Percentiles rank a stretch among this genome's conserved stretches.
Evolutionary conservation across 148 eudicot species (phyloP).

Genomic region (Chenopodium album): DNA sequence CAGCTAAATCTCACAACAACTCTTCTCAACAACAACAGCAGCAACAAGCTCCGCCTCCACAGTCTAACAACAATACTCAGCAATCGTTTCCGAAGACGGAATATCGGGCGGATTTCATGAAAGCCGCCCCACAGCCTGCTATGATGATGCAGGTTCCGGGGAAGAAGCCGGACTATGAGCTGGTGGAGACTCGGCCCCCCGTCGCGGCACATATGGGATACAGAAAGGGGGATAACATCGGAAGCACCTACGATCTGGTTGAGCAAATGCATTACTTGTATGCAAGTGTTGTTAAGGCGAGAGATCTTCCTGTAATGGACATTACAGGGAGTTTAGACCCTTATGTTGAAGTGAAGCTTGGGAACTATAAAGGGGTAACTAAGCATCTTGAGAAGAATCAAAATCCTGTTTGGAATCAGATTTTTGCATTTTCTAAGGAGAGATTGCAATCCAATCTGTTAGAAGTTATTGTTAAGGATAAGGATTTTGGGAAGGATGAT

Average conservation of each 20-base stretch:
- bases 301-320: constrained; percentile 86
- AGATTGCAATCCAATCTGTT: constrained; percentile 57
- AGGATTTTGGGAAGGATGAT: constrained; percentile 78
- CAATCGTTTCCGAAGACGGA: constrained; percentile 23
- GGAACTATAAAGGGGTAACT: constrained; percentile 90
- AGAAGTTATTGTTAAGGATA: constrained; percentile 75
- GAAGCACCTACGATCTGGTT: constrained; percentile 80
- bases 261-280: constrained; percentile 83
- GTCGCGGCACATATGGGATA: constrained; percentile 86
- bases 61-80: not conserved
- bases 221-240: constrained; percentile 63
- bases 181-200: constrained; percentile 84
- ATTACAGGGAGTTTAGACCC: constrained; percentile 86
- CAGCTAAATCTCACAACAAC: constrained; percentile 27
- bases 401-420: constrained; percentile 69
- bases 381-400: constrained; percentile 78
- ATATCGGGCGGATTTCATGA: constrained; percentile 53
- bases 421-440: constrained; percentile 82
- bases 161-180: constrained; percentile 64
- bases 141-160: constrained; percentile 85
- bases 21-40: constrained; percentile 6
- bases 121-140: constrained; percentile 40
- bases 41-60: constrained; percentile 14
- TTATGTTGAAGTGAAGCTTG: constrained; percentile 85
- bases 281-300: constrained; percentile 78